Evolutionary conservation across 2,329 filamentous ascomycete genomes (phyloP).

Genomic region (Coleophoma eucalyptorum): DNA sequence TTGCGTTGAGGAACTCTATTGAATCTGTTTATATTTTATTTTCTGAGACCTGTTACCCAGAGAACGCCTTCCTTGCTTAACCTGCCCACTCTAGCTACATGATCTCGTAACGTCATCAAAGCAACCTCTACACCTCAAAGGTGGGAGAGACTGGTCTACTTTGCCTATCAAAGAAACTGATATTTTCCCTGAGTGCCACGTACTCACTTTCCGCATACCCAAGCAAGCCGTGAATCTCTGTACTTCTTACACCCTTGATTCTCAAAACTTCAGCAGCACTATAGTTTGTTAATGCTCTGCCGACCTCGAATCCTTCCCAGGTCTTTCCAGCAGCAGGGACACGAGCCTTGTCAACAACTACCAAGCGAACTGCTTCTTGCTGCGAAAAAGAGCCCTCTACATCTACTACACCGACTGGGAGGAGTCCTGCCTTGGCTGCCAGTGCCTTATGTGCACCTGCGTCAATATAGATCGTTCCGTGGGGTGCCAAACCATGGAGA

Average conservation of each 20-base stretch:
- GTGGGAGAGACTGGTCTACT: constrained; percentile 26
- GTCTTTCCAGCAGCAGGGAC: constrained; percentile 34
- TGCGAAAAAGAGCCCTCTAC: constrained; percentile 86
- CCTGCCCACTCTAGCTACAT: too few species aligned
- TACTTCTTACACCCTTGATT: constrained; percentile 81
- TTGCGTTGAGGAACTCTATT: too few species aligned
- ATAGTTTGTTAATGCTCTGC: constrained; percentile 89
- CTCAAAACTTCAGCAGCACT: constrained; percentile 76
- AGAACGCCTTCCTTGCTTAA: too few species aligned
- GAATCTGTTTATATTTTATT: too few species aligned
- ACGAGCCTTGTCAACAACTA: constrained; percentile 61
- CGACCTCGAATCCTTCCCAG: constrained; percentile 67
- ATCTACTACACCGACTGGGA: constrained; percentile 86
- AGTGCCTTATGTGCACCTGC: constrained; percentile 81
- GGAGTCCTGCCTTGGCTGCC: constrained; percentile 76
- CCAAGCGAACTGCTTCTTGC: constrained; percentile 85
- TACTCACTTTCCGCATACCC: constrained; percentile 96
- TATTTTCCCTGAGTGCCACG: constrained; percentile 82
- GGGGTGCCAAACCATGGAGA: constrained; percentile 83
- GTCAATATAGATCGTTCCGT: constrained; percentile 91
- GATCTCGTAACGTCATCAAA: too few species aligned
- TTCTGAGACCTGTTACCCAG: too few species aligned
- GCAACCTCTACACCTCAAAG: constrained; percentile 9
- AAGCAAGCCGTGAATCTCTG: constrained; percentile 73
- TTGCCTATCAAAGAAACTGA: constrained; percentile 55